Percentiles rank a stretch among this genome's conserved stretches.
These are phyloP conservation scores for Endoconidiophora polonica DNA, from an alignment of 2,329 filamentous ascomycete species.

Conservation along the genomic window DNA sequence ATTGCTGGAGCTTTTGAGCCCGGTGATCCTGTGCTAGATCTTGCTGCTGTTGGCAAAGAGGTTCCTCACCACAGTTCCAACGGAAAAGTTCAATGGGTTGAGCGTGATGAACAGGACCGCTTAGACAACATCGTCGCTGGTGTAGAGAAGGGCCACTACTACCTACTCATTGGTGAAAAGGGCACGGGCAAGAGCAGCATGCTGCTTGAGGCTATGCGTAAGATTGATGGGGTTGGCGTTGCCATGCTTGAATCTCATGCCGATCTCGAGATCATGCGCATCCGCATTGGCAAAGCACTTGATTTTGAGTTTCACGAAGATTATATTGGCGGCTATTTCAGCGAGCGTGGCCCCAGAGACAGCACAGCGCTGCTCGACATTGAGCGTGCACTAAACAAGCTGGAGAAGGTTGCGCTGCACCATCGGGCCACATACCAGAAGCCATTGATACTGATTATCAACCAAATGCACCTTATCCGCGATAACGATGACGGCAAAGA, in stretches of 20 bases:
- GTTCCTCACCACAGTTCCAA: slow-evolving; percentile 26
- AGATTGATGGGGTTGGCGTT: slow-evolving; percentile 72
- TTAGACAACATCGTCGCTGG: slow-evolving; percentile 77
- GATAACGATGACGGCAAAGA: slow-evolving; percentile 90
- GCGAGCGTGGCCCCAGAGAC: slow-evolving; percentile 79
- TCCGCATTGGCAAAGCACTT: slow-evolving; percentile 78
- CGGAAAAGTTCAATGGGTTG: slow-evolving; percentile 50
- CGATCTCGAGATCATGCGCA: slow-evolving; percentile 86
- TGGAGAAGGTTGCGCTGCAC: slow-evolving; percentile 82
- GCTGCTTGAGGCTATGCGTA: slow-evolving; percentile 87
- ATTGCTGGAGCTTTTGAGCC: slow-evolving; percentile 85
- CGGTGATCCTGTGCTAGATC: slow-evolving; percentile 73
- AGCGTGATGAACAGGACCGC: slow-evolving; percentile 61
- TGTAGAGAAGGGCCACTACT: slow-evolving; percentile 61
- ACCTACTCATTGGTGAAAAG: slow-evolving; percentile 85
- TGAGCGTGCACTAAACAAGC: slow-evolving; percentile 89
- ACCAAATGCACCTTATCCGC: slow-evolving; percentile 77
- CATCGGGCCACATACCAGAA: slow-evolving; percentile 43
- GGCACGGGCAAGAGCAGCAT: slow-evolving; percentile 94
- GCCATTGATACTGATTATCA: slow-evolving; percentile 84
- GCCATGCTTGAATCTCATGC: slow-evolving; percentile 95
- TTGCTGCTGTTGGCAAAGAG: slow-evolving; percentile 51
- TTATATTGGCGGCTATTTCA: slow-evolving; percentile 92
- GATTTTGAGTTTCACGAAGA: slow-evolving; percentile 97
- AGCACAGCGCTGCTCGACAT: slow-evolving; percentile 87